Percentiles rank a stretch among this genome's conserved stretches.
phyloP scores from a whole-genome alignment of 192 early-diverging fungal genomes.

The Chytriomyces confervae region DNA sequence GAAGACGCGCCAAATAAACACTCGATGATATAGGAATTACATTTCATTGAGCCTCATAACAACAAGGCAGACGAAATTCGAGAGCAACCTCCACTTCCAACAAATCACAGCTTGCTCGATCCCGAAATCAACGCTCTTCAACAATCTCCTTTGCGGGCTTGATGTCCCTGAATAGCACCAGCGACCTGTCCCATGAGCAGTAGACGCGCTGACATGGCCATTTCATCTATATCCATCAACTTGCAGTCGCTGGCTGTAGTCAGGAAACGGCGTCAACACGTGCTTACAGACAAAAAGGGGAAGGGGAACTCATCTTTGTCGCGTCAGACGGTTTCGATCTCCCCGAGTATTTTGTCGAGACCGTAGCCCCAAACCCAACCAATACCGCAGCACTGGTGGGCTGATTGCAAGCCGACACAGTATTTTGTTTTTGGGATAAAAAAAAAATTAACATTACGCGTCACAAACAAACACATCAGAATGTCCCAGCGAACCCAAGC shows the following conservation, averaged over 20 bases:
- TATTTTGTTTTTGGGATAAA: background rate
- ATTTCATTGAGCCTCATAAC: background rate
- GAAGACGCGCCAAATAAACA: background rate
- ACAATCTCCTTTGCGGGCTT: slow-evolving; percentile 56
- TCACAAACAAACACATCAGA: no score
- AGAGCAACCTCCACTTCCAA: no score
- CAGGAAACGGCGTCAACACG: no score
- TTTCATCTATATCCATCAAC: slow-evolving; percentile 31
- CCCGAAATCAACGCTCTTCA: slow-evolving; percentile 40
- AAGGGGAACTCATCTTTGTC: no score
- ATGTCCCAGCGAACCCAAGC: no score
- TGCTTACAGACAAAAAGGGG: no score
- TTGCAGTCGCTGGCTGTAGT: no score
- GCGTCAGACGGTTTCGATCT: no score
- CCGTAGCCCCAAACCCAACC: no score
- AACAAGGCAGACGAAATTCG: background rate
- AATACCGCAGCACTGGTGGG: no score
- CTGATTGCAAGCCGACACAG: slow-evolving; percentile 48
- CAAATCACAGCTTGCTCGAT: background rate
- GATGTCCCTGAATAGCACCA: slow-evolving; percentile 40
- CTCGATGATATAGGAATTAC: background rate
- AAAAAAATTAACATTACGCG: background rate
- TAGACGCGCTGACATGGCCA: slow-evolving; percentile 28
- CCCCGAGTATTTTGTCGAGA: no score
- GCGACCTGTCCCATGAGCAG: slow-evolving; percentile 57